A percentile compares a stretch with the other conserved stretches of the same genome.
Evolutionary conservation across 2,329 filamentous ascomycete genomes (phyloP).

Genomic region (Penicillium glabrum): DNA sequence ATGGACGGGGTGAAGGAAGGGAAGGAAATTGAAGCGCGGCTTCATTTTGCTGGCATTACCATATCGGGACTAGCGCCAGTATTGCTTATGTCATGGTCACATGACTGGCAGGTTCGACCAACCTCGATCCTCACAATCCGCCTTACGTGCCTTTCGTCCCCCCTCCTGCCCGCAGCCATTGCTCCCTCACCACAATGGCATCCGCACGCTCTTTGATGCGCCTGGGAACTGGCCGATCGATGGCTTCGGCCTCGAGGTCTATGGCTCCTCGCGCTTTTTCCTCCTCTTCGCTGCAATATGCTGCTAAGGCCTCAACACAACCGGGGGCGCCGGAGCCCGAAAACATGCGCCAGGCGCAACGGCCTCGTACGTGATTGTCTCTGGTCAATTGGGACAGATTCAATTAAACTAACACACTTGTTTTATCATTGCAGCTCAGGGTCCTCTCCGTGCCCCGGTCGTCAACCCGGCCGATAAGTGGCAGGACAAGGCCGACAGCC

Average conservation of each 20-base stretch:
- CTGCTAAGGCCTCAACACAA: conserved; percentile 51
- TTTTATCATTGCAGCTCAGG: conserved; percentile 41
- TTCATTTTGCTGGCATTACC: conserved; percentile 32
- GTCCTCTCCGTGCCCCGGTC: conserved; percentile 71
- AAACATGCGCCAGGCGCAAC: conserved; percentile 65
- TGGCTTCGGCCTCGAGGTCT: conserved; percentile 36
- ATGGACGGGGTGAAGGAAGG: conserved; percentile 22
- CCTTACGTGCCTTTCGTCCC: conserved; percentile 23
- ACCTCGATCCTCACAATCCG: conserved; percentile 28
- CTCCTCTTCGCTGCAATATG: conserved; percentile 39
- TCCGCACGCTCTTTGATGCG: conserved; percentile 47
- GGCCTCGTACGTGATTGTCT: conserved; percentile 45
- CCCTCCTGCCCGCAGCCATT: conserved; percentile 28
- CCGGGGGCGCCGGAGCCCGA: conserved; percentile 60
- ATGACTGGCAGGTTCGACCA: conserved; percentile 27
- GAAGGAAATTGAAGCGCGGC: conserved; percentile 28
- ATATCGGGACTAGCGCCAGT: conserved; percentile 19
- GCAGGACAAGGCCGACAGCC: conserved; percentile 76
- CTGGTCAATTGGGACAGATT: background rate
- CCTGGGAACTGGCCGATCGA: conserved; percentile 41
- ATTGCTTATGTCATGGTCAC: conserved; percentile 22
- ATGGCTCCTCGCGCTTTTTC: conserved; percentile 39
- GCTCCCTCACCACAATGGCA: conserved; percentile 40
- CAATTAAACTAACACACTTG: conserved; percentile 17
- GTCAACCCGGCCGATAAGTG: conserved; percentile 95